These are phyloP conservation scores for Nemania diffusa DNA, from an alignment of 2,329 filamentous ascomycete genomes.

Conservation along the genomic window DNA sequence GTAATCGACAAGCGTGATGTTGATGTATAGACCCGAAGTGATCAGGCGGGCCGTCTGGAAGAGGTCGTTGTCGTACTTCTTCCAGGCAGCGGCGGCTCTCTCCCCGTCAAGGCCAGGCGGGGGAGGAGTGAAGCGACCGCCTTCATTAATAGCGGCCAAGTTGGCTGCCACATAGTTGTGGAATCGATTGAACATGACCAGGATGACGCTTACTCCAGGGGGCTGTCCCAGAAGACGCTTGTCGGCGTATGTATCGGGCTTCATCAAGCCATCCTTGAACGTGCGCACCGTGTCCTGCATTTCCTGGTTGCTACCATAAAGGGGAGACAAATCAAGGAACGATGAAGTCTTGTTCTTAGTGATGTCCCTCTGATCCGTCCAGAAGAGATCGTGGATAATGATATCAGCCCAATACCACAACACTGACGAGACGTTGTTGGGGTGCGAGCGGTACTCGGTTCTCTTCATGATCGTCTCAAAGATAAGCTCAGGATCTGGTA, in stretches of 20 bases:
- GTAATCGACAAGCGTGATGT: constrained; percentile 82
- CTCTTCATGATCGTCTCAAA: constrained; percentile 72
- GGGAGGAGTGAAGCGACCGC: constrained; percentile 78
- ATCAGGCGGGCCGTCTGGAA: constrained; percentile 83
- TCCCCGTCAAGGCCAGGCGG: constrained; percentile 60
- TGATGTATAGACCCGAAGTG: constrained; percentile 79
- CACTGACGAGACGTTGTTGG: constrained; percentile 77
- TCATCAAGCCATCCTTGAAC: constrained; percentile 76
- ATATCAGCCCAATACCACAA: constrained; percentile 79
- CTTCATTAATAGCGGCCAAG: constrained; percentile 86
- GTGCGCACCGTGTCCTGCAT: constrained; percentile 75
- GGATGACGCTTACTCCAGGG: constrained; percentile 74
- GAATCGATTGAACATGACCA: constrained; percentile 85
- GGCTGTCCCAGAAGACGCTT: constrained; percentile 76
- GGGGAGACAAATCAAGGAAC: constrained; percentile 76
- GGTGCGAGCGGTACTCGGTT: constrained; percentile 65
- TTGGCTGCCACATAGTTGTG: constrained; percentile 88
- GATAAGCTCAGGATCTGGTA: constrained; percentile 73
- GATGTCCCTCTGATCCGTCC: constrained; percentile 70
- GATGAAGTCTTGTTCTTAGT: constrained; percentile 69
- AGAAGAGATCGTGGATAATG: constrained; percentile 79
- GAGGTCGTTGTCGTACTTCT: constrained; percentile 78
- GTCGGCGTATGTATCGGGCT: constrained; percentile 78
- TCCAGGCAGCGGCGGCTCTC: constrained; percentile 63
- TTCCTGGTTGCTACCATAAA: constrained; percentile 75